phyloP scores from a whole-genome alignment of 306 rosid species.

The Lathyrus sativus region DNA sequence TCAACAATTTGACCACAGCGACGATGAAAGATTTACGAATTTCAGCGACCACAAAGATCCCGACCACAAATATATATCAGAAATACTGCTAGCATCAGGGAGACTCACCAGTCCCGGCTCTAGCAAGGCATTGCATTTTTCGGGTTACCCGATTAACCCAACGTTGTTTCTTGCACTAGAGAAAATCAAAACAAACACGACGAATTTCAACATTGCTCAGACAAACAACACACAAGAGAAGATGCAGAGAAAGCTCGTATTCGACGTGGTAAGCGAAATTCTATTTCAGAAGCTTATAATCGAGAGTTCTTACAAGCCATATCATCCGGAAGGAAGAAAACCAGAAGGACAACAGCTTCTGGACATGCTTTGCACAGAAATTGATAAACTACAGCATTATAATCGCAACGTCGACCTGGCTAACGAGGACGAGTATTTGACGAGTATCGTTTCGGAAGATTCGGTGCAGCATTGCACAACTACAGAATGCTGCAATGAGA shows the following conservation, averaged over 20 bases:
- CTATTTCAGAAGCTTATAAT: conserved; percentile 52
- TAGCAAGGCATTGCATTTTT: conserved; percentile 47
- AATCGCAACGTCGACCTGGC: conserved; percentile 41
- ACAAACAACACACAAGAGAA: conserved; percentile 24
- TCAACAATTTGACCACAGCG: conserved; percentile 41
- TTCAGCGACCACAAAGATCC: conserved; percentile 50
- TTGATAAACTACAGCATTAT: conserved; percentile 56
- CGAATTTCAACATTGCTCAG: conserved; percentile 34
- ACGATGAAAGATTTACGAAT: conserved; percentile 42
- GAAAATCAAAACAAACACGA: conserved; percentile 46
- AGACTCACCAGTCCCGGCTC: conserved; percentile 50
- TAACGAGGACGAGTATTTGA: conserved; percentile 53
- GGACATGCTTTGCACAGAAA: conserved; percentile 62
- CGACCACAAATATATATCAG: conserved; percentile 74
- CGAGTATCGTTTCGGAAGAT: conserved; percentile 50
- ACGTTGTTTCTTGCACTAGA: conserved; percentile 71
- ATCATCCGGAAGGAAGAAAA: conserved; percentile 44
- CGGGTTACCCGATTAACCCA: conserved; percentile 52
- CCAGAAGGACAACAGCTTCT: conserved; percentile 54
- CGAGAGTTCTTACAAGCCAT: conserved; percentile 49
- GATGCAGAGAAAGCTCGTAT: conserved; percentile 69
- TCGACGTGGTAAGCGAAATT: conserved; percentile 71
- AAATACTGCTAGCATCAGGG: conserved; percentile 68
- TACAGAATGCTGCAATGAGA: conserved; percentile 47
- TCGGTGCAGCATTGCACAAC: conserved; percentile 47